A percentile compares a stretch with the other conserved stretches of the same genome.
These are phyloP conservation scores for Colletotrichum limetticola DNA, from an alignment of 2,329 filamentous ascomycete genomes.

Conservation along the genomic window DNA sequence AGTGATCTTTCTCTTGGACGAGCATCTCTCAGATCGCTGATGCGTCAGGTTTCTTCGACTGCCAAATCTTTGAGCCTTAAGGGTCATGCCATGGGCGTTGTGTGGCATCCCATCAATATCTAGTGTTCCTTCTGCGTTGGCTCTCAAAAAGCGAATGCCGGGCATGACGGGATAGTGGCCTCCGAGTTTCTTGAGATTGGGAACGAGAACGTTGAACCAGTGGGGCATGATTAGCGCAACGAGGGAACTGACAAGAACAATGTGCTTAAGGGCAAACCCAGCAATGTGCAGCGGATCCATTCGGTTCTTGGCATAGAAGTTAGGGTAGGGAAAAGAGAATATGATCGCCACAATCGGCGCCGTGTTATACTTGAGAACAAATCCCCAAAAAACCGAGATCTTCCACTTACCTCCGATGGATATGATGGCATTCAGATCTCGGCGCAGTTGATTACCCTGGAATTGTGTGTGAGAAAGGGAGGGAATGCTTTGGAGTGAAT, in stretches of 20 bases:
- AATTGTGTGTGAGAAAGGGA: background rate
- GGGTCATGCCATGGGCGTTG: background rate
- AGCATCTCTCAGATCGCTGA: background rate
- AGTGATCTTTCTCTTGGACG: background rate
- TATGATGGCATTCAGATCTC: slow-evolving; percentile 29
- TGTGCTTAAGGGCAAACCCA: slow-evolving; percentile 35
- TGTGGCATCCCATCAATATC: slow-evolving; percentile 18
- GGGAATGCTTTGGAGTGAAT: too few species aligned
- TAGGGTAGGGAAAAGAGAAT: slow-evolving; percentile 36
- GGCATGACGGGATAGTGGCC: slow-evolving; percentile 16
- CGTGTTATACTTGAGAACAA: slow-evolving; percentile 38
- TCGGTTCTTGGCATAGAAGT: slow-evolving; percentile 32
- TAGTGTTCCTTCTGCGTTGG: slow-evolving; percentile 8
- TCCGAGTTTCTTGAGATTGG: background rate
- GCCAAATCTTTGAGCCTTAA: background rate
- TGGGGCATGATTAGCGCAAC: slow-evolving; percentile 34
- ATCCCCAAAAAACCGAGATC: slow-evolving; percentile 34
- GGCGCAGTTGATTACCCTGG: slow-evolving; percentile 29
- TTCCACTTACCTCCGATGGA: slow-evolving; percentile 21
- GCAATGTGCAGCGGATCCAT: slow-evolving; percentile 36
- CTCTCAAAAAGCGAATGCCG: slow-evolving; percentile 23
- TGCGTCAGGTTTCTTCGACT: background rate
- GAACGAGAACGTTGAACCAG: slow-evolving; percentile 36
- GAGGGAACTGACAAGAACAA: slow-evolving; percentile 21
- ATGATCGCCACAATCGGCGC: slow-evolving; percentile 38